phyloP scores from a whole-genome alignment of 768 basidiomycete species.

The Mycena filopes region DNA sequence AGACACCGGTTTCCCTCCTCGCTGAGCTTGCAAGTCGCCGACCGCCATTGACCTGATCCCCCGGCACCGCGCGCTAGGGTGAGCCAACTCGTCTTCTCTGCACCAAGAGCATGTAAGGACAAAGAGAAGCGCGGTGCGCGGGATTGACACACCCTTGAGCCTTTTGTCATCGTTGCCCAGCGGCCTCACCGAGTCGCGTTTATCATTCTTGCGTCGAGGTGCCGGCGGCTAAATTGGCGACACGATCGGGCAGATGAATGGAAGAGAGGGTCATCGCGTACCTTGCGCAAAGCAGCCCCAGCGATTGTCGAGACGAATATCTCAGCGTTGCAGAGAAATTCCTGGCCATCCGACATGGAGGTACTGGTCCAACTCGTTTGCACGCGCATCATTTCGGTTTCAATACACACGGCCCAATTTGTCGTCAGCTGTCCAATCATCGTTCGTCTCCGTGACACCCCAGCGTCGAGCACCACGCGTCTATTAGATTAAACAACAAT shows the following conservation, averaged over 20 bases:
- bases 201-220: constrained; percentile 63
- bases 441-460: no score
- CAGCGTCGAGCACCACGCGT: background rate
- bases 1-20: constrained; percentile 76
- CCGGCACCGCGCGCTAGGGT: constrained; percentile 61
- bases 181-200: constrained; percentile 57
- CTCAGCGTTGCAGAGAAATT: constrained; percentile 72
- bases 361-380: background rate
- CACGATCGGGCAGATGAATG: constrained; percentile 20
- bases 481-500: constrained; percentile 19
- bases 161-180: constrained; percentile 59
- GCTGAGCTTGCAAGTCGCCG: constrained; percentile 74
- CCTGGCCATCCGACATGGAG: constrained; percentile 38
- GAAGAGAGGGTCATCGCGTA: constrained; percentile 38
- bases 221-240: constrained; percentile 50
- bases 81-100: constrained; percentile 83
- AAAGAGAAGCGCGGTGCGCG: background rate
- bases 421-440: background rate
- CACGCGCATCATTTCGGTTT: background rate
- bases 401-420: background rate
- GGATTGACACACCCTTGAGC: constrained; percentile 63
- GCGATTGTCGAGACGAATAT: constrained; percentile 68
- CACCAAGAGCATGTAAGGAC: constrained; percentile 19
- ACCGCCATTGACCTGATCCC: constrained; percentile 73
- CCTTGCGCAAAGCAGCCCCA: constrained; percentile 66